These are phyloP conservation scores for Pistacia integerrima DNA, from an alignment of 345 rosid species.

Conservation along the genomic window DNA sequence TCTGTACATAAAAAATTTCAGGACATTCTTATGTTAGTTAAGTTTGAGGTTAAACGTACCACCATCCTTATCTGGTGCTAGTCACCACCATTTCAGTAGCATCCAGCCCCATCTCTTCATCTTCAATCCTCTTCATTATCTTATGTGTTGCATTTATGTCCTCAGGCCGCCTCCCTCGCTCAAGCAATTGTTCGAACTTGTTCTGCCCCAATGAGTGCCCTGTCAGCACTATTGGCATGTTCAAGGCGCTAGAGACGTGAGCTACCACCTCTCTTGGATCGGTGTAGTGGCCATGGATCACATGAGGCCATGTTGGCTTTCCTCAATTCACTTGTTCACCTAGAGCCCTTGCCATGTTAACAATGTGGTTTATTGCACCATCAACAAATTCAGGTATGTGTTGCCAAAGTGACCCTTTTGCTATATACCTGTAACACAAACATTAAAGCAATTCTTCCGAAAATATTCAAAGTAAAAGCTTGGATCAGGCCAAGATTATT, in stretches of 20 bases:
- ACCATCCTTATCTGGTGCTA: conserved; percentile 75
- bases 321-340: conserved; percentile 61
- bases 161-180: conserved; percentile 64
- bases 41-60: conserved; percentile 36
- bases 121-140: conserved; percentile 65
- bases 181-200: conserved; percentile 71
- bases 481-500: not conserved
- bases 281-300: conserved; percentile 76
- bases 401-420: conserved; percentile 76
- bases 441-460: not conserved
- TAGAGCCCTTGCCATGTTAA: conserved; percentile 55
- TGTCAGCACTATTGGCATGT: conserved; percentile 70
- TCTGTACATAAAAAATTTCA: not conserved
- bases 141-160: conserved; percentile 60
- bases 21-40: not conserved
- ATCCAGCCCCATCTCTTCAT: conserved; percentile 62
- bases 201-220: conserved; percentile 74
- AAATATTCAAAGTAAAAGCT: not conserved
- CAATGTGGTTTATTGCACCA: conserved; percentile 61
- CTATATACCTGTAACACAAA: conserved; percentile 46
- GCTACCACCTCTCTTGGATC: conserved; percentile 73
- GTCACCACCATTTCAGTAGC: conserved; percentile 70
- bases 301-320: conserved; percentile 66
- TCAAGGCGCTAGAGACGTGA: conserved; percentile 56
- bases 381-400: conserved; percentile 63